Percentiles rank a stretch among this genome's conserved stretches.
phyloP scores from a whole-genome alignment of 169 alveolate genomes.

The Perkinsus marinus region DNA sequence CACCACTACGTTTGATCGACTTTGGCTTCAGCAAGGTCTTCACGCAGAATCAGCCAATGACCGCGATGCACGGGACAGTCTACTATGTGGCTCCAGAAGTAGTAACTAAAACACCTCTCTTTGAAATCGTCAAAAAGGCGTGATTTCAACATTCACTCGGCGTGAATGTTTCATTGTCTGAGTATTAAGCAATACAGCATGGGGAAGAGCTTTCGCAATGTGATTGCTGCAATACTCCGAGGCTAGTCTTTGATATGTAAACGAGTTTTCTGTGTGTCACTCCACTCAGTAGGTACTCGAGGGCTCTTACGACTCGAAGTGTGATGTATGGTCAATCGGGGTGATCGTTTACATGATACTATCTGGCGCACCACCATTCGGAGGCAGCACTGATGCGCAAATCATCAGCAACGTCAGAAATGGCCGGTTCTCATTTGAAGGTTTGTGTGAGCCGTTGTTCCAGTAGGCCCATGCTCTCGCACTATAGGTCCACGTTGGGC shows the following conservation, averaged over 20 bases:
- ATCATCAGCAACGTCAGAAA: conserved; percentile 42
- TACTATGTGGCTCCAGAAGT: conserved; percentile 32
- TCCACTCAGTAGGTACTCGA: neutral
- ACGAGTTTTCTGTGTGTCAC: neutral
- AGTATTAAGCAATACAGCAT: no score
- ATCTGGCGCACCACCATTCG: conserved; percentile 64
- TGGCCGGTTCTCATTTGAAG: conserved; percentile 18
- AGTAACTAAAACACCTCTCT: neutral
- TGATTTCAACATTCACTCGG: no score
- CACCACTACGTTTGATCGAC: conserved; percentile 21
- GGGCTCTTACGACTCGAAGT: conserved; percentile 24
- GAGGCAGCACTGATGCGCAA: conserved; percentile 56
- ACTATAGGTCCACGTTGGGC: conserved; percentile 27
- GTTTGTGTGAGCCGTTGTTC: neutral
- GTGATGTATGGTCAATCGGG: conserved; percentile 39
- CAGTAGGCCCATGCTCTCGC: neutral
- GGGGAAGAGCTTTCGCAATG: no score
- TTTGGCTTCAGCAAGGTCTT: conserved; percentile 23
- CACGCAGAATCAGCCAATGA: conserved; percentile 18
- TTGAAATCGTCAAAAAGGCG: no score
- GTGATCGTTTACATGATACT: conserved; percentile 42
- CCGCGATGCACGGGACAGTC: conserved; percentile 34
- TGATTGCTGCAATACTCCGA: no score
- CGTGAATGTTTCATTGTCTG: no score
- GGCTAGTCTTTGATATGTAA: no score